Conservation (phyloP, 306 rosid species). For the Macrotyloma uniflorum region DNA sequence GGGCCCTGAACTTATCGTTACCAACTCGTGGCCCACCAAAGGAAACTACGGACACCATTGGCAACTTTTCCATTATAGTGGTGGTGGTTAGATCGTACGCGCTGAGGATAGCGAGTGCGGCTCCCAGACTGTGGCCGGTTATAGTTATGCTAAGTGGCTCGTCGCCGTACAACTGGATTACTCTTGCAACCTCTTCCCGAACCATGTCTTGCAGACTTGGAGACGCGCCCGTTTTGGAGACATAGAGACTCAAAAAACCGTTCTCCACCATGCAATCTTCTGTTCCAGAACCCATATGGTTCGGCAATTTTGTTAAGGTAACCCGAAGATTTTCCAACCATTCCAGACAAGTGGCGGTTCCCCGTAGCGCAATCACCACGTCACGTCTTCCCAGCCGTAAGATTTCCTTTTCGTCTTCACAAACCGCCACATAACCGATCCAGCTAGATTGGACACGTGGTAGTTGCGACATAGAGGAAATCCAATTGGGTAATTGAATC, state of each 20-base stretch:
- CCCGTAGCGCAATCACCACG: slow-evolving; percentile 68
- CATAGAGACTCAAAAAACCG: slow-evolving; percentile 77
- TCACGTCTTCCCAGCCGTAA: slow-evolving; percentile 71
- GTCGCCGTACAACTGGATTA: slow-evolving; percentile 55
- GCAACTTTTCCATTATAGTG: slow-evolving; percentile 42
- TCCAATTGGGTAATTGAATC: slow-evolving; percentile 33
- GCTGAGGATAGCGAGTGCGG: slow-evolving; percentile 75
- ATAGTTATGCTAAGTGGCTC: slow-evolving; percentile 76
- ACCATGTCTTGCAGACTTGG: slow-evolving; percentile 70
- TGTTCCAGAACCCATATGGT: not conserved
- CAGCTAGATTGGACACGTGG: slow-evolving; percentile 54
- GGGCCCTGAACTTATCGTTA: slow-evolving; percentile 55
- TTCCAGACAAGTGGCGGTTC: slow-evolving; percentile 75
- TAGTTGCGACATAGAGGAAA: slow-evolving; percentile 23
- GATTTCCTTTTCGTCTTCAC: slow-evolving; percentile 60
- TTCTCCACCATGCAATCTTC: slow-evolving; percentile 65
- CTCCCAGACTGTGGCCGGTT: slow-evolving; percentile 91
- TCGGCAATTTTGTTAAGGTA: slow-evolving; percentile 46
- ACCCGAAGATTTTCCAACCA: slow-evolving; percentile 90
- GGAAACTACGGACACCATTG: slow-evolving; percentile 70
- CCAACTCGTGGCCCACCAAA: slow-evolving; percentile 93
- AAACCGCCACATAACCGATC: slow-evolving; percentile 82
- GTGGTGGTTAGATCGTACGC: slow-evolving; percentile 66
- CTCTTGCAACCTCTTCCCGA: slow-evolving; percentile 50
- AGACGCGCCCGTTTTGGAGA: slow-evolving; percentile 42